Evolutionary conservation across 2,329 filamentous ascomycete genomes (phyloP), one percentile per base, ranked within the genome.

Genomic region (Arthrobotrys sinensis): DNA sequence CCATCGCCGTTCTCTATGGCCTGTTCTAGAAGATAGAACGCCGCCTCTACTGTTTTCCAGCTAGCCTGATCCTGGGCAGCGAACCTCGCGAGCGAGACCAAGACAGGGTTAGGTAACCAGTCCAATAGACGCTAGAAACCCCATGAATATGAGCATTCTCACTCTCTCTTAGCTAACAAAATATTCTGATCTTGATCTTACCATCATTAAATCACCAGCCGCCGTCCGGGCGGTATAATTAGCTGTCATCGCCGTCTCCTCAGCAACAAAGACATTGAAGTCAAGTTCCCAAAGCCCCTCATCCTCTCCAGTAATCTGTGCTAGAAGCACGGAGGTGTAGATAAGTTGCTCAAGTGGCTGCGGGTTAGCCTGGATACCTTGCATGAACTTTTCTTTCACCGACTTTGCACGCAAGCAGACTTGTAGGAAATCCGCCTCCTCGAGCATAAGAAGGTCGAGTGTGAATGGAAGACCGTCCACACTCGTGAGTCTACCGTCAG

Each of bases 221-320:
- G 95, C 96, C 16, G 93, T 97, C 81, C 96, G 90, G 12, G 96
- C 93, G 0, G 96, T 97, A 85, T 98, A 99, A 84, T 98, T 98
- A 36, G 94, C 93, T 11, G 94, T 97, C 16, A 97, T 92, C 1
- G 94, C 95, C 1, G 93, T 95, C 85, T 98, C 95, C 84, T 99
- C 96, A 0, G 94, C 95, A 55, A 99, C 88, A 85, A 96, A 99
- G 1, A 99, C 89, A 75, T 97, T 98, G 81, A 96, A 92, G 84
- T 99, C 96, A 80, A 97, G 93, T 81, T 97, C 93, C 96, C 96
- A 99, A 8, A 99, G 86, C 6, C 93, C 93, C 85, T 97, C 93
- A 83, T 98, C 96, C 84, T 99, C 96, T 32, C 90, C 91, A 1
- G 92, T 94, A 81, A 99, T 96, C 80, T 95, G 93, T 11, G 94